phyloP scores from a whole-genome alignment of 805 yeast genomes.

The Brettanomyces nanus region DNA sequence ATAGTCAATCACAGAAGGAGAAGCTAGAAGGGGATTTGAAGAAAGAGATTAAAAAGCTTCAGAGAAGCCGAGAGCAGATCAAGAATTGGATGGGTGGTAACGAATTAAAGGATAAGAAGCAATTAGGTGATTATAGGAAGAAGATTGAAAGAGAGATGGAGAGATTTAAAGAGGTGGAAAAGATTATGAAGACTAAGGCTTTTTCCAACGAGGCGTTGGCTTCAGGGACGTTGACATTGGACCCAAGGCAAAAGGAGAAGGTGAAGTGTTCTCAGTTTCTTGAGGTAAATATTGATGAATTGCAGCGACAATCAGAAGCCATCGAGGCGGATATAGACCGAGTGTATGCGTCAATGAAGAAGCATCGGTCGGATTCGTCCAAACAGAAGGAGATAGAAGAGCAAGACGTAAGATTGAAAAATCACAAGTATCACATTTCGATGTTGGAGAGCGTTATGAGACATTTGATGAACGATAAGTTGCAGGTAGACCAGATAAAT shows the following conservation, averaged over 20 bases:
- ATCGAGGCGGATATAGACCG: conserved; percentile 65
- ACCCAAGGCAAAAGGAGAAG: conserved; percentile 76
- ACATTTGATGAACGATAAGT: conserved; percentile 67
- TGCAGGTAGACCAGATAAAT: conserved; percentile 71
- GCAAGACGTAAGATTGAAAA: conserved; percentile 51
- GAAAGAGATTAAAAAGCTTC: conserved; percentile 90
- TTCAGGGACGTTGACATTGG: conserved; percentile 43
- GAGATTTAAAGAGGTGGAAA: conserved; percentile 88
- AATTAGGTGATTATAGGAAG: conserved; percentile 66
- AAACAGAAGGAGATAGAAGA: conserved; percentile 56
- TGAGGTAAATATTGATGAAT: conserved; percentile 64
- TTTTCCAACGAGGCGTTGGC: conserved; percentile 89
- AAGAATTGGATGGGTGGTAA: conserved; percentile 90
- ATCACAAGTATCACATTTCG: conserved; percentile 72
- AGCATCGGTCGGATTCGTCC: conserved; percentile 45
- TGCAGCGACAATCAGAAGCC: conserved; percentile 72
- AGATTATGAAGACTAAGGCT: conserved; percentile 87
- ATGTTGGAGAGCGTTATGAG: conserved; percentile 73
- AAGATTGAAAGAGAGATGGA: conserved; percentile 82
- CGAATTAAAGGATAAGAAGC: conserved; percentile 84
- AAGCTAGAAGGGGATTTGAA: conserved; percentile 88
- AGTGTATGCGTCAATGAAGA: conserved; percentile 41
- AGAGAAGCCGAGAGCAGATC: conserved; percentile 88
- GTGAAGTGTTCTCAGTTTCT: conserved; percentile 65
- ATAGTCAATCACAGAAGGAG: conserved; percentile 83